A percentile compares a stretch with the other conserved stretches of the same genome.
These are phyloP conservation scores for Tuber brumale DNA, from an alignment of 495 filamentous ascomycete species.

Conservation along the genomic window DNA sequence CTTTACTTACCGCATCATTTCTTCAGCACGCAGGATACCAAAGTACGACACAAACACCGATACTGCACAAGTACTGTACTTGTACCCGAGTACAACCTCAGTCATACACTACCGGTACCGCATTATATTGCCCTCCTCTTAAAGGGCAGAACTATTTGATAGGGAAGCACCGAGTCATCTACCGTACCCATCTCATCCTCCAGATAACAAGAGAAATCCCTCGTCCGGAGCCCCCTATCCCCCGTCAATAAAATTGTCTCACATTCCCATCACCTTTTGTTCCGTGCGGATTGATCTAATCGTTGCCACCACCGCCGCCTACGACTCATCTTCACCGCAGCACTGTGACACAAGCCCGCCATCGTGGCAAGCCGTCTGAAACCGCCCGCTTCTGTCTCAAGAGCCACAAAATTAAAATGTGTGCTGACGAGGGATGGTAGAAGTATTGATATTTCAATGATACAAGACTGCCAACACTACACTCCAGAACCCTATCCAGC, in stretches of 20 bases:
- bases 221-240: not conserved
- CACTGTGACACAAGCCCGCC: not conserved
- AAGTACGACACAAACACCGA: not conserved
- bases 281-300: not conserved
- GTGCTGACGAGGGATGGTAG: not conserved
- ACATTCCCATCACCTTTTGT: not conserved
- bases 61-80: not conserved
- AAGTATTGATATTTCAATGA: constrained; percentile 1
- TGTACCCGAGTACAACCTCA: not conserved
- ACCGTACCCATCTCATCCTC: not conserved
- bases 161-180: not conserved
- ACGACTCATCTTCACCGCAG: not conserved
- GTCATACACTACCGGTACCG: not conserved
- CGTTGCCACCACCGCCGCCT: not conserved
- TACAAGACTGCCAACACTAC: not conserved
- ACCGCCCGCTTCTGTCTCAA: not conserved
- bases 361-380: not conserved
- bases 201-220: not conserved
- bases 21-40: not conserved
- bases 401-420: not conserved
- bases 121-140: not conserved
- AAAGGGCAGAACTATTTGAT: not conserved
- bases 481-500: not conserved
- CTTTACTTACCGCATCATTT: not conserved
- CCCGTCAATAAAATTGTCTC: not conserved